Conservation (phyloP, 495 filamentous ascomycete species). For the Glarea lozoyensis region DNA sequence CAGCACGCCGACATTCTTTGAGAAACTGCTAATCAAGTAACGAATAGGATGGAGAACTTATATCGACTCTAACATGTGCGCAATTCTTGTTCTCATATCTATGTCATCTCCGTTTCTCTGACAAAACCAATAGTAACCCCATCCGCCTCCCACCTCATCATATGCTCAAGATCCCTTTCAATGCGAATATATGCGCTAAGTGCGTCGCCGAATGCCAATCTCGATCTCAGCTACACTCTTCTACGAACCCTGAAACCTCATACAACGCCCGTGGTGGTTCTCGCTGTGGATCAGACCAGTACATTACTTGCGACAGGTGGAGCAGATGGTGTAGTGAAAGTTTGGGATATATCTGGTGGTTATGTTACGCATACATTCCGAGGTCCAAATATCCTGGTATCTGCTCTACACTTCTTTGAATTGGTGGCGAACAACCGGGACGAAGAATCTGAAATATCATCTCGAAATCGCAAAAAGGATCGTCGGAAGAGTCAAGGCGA, state of each 20-base stretch:
- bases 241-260: constrained; percentile 84
- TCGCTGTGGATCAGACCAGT: constrained; percentile 73
- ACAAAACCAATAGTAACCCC: constrained; percentile 90
- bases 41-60: constrained; percentile 79
- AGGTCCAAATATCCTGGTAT: constrained; percentile 83
- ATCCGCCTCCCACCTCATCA: constrained; percentile 73
- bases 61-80: constrained; percentile 77
- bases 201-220: constrained; percentile 40
- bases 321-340: constrained; percentile 86
- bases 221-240: constrained; percentile 53
- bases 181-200: constrained; percentile 83
- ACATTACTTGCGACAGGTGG: constrained; percentile 87
- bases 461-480: constrained; percentile 22
- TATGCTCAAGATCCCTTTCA: constrained; percentile 87
- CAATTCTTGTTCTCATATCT: constrained; percentile 4
- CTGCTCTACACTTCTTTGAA: constrained; percentile 87
- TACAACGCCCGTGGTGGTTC: constrained; percentile 73
- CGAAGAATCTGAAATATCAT: constrained; percentile 21
- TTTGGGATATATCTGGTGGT: constrained; percentile 90
- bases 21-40: constrained; percentile 3
- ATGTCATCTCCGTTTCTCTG: no score
- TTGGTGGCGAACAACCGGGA: constrained; percentile 36
- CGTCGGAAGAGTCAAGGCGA: constrained; percentile 30
- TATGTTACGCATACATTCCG: constrained; percentile 93
- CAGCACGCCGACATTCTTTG: neutral